Conservation (phyloP, 2,329 filamentous ascomycete species). For the Apiospora rasikravindrae region DNA sequence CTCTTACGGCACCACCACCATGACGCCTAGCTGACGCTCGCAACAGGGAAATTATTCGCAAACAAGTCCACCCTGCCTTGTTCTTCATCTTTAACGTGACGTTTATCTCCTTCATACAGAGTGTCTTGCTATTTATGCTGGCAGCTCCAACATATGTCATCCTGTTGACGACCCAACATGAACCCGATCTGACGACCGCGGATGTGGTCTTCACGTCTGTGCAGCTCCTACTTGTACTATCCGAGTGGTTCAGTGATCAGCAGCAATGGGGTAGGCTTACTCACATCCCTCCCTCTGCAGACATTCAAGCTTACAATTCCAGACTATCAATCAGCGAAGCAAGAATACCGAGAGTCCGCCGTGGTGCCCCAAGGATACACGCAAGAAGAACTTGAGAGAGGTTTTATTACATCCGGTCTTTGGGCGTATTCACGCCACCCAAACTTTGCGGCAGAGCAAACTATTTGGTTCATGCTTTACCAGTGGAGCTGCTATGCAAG, state of each 20-base stretch:
- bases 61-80: conserved; percentile 62
- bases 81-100: conserved; percentile 87
- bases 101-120: conserved; percentile 89
- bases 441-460: conserved; percentile 92
- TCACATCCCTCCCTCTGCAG: background rate
- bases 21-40: background rate
- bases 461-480: conserved; percentile 87
- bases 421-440: conserved; percentile 92
- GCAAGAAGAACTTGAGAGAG: conserved; percentile 82
- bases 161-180: conserved; percentile 71
- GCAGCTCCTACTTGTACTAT: conserved; percentile 57
- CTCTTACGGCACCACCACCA: background rate
- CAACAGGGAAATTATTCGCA: conserved; percentile 71
- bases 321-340: conserved; percentile 84
- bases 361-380: conserved; percentile 70
- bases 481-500: conserved; percentile 83
- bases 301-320: conserved; percentile 9
- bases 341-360: conserved; percentile 73
- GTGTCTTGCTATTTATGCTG: conserved; percentile 79
- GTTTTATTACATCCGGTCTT: conserved; percentile 83
- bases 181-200: conserved; percentile 49
- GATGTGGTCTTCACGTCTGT: conserved; percentile 56
- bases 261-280: conserved; percentile 80
- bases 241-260: conserved; percentile 85
- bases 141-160: conserved; percentile 81